Percentiles rank a stretch among this genome's conserved stretches.
phyloP scores from a whole-genome alignment of 352 stramenopile genomes.

The Stramenopiles sp. region DNA sequence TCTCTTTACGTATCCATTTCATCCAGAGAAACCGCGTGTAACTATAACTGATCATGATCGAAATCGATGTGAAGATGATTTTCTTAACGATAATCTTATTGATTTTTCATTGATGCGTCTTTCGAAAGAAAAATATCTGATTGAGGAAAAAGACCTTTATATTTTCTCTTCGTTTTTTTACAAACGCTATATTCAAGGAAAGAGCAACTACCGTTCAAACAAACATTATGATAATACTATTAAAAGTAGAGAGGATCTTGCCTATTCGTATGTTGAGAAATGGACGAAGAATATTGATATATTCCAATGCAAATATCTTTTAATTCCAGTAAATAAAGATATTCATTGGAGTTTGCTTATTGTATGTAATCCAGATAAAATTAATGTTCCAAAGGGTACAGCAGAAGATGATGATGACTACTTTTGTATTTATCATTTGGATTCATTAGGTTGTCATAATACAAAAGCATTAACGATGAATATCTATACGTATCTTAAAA shows the following conservation, averaged over 20 bases:
- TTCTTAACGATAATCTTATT: neutral
- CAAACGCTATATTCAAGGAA: neutral
- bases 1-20: too few relatives aligned
- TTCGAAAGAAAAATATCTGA: neutral
- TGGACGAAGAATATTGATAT: neutral
- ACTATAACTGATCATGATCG: neutral
- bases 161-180: neutral
- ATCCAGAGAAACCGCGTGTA: too few relatives aligned
- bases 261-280: neutral
- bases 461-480: neutral
- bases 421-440: neutral
- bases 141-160: neutral
- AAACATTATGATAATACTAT: neutral
- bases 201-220: neutral
- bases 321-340: neutral
- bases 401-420: neutral
- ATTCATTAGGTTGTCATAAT: neutral
- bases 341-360: slow-evolving; percentile 5
- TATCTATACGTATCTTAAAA: neutral
- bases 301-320: neutral
- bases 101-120: neutral
- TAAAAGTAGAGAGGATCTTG: neutral
- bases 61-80: neutral
- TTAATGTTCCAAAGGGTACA: neutral
- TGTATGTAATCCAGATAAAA: neutral